Conservation (phyloP, 75 land plant species). For the Isoetes taiwanensis region DNA sequence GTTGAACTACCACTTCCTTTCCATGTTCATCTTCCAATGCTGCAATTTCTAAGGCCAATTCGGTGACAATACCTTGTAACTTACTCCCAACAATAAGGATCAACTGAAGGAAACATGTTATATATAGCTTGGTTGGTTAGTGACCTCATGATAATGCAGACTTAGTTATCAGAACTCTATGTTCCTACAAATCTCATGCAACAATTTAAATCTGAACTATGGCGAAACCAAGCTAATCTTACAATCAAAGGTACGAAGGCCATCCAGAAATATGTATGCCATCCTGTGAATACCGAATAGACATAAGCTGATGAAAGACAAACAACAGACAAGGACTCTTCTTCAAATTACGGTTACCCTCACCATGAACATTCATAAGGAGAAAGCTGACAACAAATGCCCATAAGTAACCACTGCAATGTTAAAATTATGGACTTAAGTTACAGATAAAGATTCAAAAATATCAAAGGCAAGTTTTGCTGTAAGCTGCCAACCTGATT, state of each 20-base stretch:
- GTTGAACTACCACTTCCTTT: conserved; percentile 42
- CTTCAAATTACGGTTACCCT: conserved; percentile 3
- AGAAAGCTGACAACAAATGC: conserved; percentile 15
- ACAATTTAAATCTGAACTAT: neutral
- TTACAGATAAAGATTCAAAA: too few relatives aligned
- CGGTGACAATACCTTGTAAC: conserved; percentile 59
- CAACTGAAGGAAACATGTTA: conserved; percentile 38
- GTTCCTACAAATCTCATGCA: neutral
- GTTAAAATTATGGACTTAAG: too few relatives aligned
- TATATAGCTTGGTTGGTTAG: too few relatives aligned
- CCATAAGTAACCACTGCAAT: conserved; percentile 8
- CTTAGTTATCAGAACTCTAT: too few relatives aligned
- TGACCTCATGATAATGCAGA: too few relatives aligned
- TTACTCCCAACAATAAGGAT: conserved; percentile 70
- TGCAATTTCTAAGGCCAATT: conserved; percentile 63
- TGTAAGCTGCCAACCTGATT: conserved; percentile 62
- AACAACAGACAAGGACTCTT: neutral
- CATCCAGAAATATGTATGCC: conserved; percentile 90
- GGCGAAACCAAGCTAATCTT: conserved; percentile 9
- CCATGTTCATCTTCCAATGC: conserved; percentile 47
- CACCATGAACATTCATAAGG: conserved; percentile 18
- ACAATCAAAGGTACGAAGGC: conserved; percentile 73
- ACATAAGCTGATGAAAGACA: neutral
- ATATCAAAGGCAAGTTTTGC: too few relatives aligned
- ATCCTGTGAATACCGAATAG: conserved; percentile 40